Percentiles rank a stretch among this genome's conserved stretches.
Conservation (phyloP, 345 rosid genomes). For the Hibiscus syriacus region DNA sequence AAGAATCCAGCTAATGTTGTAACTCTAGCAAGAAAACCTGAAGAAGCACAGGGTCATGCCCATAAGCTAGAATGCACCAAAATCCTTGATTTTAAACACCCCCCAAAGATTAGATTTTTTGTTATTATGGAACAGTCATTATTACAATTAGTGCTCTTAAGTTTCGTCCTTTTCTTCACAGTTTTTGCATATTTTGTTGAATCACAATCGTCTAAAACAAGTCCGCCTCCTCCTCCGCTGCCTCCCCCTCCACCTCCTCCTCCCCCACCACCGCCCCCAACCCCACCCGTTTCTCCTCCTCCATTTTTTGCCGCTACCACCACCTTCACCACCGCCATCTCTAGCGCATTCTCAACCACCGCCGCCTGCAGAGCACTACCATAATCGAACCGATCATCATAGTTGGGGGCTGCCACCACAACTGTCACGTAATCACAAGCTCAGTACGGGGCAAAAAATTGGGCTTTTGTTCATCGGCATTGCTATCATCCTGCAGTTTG, state of each 20-base stretch:
- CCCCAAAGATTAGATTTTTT: background rate
- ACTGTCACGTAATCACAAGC: no score
- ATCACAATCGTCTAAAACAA: background rate
- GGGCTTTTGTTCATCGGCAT: constrained; percentile 68
- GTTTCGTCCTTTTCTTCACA: background rate
- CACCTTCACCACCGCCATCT: background rate
- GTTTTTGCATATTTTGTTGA: background rate
- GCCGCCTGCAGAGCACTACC: constrained; percentile 1
- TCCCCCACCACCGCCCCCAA: constrained; percentile 9
- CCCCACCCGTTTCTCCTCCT: background rate
- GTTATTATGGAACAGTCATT: background rate
- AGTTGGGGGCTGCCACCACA: constrained; percentile 12
- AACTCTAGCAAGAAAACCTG: background rate
- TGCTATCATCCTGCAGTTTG: no score
- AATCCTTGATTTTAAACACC: background rate
- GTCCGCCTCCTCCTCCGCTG: background rate
- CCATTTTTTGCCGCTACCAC: background rate
- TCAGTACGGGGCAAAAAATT: constrained; percentile 57
- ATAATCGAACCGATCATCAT: background rate
- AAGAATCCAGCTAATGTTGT: background rate
- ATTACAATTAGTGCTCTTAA: background rate
- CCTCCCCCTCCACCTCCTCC: background rate
- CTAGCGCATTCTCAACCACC: constrained; percentile 9
- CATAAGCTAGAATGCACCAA: background rate
- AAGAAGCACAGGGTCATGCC: background rate